Conservation (phyloP, 2,329 filamentous ascomycete species). For the Furcasterigmium sp. region DNA sequence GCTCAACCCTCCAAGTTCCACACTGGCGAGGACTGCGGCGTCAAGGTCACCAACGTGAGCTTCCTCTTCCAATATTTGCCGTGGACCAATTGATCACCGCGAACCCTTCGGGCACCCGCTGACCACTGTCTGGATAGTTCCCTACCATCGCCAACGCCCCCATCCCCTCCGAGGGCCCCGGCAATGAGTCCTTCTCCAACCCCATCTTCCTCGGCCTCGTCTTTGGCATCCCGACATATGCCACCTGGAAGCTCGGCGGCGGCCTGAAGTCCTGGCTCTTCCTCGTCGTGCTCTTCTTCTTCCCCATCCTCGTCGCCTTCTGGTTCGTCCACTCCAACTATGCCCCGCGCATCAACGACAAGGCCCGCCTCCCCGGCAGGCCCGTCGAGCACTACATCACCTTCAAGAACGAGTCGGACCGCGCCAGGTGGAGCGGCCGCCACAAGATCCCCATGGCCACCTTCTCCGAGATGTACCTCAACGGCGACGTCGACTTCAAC, state of each 20-base stretch:
- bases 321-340: constrained; percentile 77
- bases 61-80: constrained; percentile 20
- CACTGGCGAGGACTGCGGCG: constrained; percentile 57
- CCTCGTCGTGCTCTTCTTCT: constrained; percentile 70
- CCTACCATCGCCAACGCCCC: constrained; percentile 91
- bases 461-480: constrained; percentile 97
- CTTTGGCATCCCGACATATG: constrained; percentile 67
- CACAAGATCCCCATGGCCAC: constrained; percentile 87
- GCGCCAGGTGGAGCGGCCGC: constrained; percentile 66
- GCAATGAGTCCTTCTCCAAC: constrained; percentile 85
- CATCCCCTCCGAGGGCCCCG: constrained; percentile 81
- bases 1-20: constrained; percentile 54
- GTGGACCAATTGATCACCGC: constrained; percentile 2
- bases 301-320: constrained; percentile 76
- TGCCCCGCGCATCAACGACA: constrained; percentile 88
- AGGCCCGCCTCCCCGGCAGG: constrained; percentile 78
- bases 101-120: neutral
- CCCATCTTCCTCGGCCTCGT: constrained; percentile 66
- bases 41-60: constrained; percentile 32
- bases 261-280: constrained; percentile 85
- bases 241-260: constrained; percentile 78
- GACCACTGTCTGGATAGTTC: constrained; percentile 51
- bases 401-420: constrained; percentile 63
- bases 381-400: constrained; percentile 87
- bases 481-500: constrained; percentile 91